Base-by-base conservation (phyloP, 2,329 filamentous ascomycete species). In the Phoma sp. region DNA sequence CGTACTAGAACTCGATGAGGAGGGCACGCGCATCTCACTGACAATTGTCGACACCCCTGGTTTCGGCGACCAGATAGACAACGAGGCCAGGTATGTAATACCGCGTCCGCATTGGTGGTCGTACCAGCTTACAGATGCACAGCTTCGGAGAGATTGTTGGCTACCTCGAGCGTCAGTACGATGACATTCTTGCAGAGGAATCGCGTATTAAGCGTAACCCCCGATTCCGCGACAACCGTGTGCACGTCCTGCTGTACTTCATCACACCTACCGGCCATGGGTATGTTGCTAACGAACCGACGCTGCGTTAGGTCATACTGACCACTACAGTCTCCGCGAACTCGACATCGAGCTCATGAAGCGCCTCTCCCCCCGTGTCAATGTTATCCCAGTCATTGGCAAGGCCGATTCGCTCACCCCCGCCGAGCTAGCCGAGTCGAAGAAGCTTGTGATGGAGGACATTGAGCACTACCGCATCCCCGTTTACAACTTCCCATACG, bases 121-220 rank as follows among this genome's bases (percentile, higher is more conserved):
- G 13, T 50, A 51, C 38, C 31, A n/a, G 54, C 71, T 70, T 40
- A 67, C 57, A 51, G 10, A 19, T 15, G n/a, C 41, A 13, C 64
- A 96, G 92, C 82, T 99, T 99, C 78, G 89, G 90, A 70, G 95
- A 98, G 80, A 99, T 99, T 73, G 93, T 96, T 68, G 94, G 93
- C 68, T 97, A 96, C 81, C 91, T 99, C 72, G 95, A 99, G 85
- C 88, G 94, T 82, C 94, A 99, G 87, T 98, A 98, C 80, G 95
- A 99, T 80, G 93, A 98, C 77, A 98, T 99, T 84, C 86, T 99
- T 70, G 94, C 95, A 61, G 94, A 98, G 82, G 95, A 99, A 83
- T 98, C 95, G 72, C 92, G 95, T 84, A 99, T 99, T 85, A 99
- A 99, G 91, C 95, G 95, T 92, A 99, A 99, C 84, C 95, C 95